Conservation (phyloP, 768 basidiomycete species). For the Clitopilus hobsonii region DNA sequence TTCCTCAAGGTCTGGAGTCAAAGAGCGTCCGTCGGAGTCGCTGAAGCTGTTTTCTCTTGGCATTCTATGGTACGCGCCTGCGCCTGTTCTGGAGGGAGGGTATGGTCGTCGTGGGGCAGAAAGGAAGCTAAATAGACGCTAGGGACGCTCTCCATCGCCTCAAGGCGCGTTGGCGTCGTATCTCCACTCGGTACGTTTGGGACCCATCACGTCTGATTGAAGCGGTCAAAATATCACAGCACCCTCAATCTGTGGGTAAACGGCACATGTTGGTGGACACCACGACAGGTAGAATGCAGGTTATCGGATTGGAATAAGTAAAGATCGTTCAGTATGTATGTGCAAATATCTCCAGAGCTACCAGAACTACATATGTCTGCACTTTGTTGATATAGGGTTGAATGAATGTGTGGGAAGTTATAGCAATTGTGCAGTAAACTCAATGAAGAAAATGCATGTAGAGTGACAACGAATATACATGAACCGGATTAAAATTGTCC, state of each 20-base stretch:
- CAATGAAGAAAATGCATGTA: neutral
- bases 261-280: too few species aligned
- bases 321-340: neutral
- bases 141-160: neutral
- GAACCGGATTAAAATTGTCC: neutral
- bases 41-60: constrained; percentile 65
- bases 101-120: neutral
- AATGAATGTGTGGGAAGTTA: neutral
- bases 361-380: neutral
- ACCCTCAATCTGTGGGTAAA: too few species aligned
- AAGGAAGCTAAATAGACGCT: neutral
- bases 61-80: constrained; percentile 31
- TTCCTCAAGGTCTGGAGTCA: constrained; percentile 62
- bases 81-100: neutral
- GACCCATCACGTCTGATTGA: too few species aligned
- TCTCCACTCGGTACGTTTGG: neutral
- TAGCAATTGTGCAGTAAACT: neutral
- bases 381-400: too few species aligned
- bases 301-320: neutral
- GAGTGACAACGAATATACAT: neutral
- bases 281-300: too few species aligned
- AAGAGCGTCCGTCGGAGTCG: constrained; percentile 61
- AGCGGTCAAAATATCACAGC: too few species aligned
- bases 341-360: neutral
- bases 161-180: neutral